A percentile compares a stretch with the other conserved stretches of the same genome.
Evolutionary conservation across 257 asterid genomes (phyloP).

Genomic region (Avicennia marina): DNA sequence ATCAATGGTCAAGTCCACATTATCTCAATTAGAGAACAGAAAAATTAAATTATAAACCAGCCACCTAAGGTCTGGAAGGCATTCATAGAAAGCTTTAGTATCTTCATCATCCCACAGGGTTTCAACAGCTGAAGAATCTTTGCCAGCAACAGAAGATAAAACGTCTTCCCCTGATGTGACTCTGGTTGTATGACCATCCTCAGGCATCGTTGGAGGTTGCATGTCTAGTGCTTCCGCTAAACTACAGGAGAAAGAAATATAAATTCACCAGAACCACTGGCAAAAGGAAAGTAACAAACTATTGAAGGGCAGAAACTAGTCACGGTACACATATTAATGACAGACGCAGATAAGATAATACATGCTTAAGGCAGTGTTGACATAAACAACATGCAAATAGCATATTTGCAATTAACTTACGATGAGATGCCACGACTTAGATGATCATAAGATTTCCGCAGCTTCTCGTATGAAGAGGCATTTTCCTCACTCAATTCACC

Average conservation of each 20-base stretch:
- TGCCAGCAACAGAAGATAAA: constrained; percentile 63
- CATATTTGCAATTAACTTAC: constrained; percentile 51
- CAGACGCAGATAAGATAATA: constrained; percentile 11
- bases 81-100: constrained; percentile 91
- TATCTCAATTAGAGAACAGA: constrained; percentile 18
- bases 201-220: constrained; percentile 98
- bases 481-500: constrained; percentile 95
- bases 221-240: constrained; percentile 96
- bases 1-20: constrained; percentile 19
- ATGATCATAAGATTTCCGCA: constrained; percentile 86
- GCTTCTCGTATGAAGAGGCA: constrained; percentile 83
- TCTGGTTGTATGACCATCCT: constrained; percentile 97
- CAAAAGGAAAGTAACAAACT: constrained; percentile 3
- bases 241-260: constrained; percentile 36
- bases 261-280: constrained; percentile 14
- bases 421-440: constrained; percentile 87
- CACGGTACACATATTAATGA: too few species aligned
- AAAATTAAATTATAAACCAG: constrained; percentile 16
- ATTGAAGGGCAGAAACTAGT: too few species aligned
- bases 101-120: constrained; percentile 99
- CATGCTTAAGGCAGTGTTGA: not conserved
- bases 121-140: constrained; percentile 74
- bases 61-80: constrained; percentile 96
- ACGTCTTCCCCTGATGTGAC: constrained; percentile 86
- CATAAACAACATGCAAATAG: not conserved